Percentiles rank a stretch among this genome's conserved stretches.
These are phyloP conservation scores for Pythium rhizo-oryzae DNA, from an alignment of 352 stramenopile species.

Conservation along the genomic window DNA sequence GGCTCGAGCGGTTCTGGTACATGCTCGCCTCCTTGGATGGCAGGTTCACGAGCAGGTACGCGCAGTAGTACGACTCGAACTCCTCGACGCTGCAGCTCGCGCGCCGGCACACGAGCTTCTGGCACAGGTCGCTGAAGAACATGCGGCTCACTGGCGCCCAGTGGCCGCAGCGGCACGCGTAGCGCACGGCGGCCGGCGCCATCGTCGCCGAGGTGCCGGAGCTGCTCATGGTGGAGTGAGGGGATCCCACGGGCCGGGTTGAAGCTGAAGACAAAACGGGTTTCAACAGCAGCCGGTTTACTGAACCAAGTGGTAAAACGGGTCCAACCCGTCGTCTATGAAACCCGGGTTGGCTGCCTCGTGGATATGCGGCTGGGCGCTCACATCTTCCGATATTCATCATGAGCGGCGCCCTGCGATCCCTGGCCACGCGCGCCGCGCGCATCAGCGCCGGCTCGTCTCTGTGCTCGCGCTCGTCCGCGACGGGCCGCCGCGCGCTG, in stretches of 20 bases:
- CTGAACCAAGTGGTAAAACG: too few relatives aligned
- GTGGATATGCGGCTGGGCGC: conserved; percentile 13
- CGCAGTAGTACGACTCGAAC: conserved; percentile 90
- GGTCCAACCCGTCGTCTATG: neutral
- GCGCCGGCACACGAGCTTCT: conserved; percentile 73
- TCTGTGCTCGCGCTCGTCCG: neutral
- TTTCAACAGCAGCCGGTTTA: too few relatives aligned
- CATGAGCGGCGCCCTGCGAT: conserved; percentile 4
- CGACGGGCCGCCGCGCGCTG: neutral
- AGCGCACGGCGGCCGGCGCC: conserved; percentile 48
- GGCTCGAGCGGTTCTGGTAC: conserved; percentile 89
- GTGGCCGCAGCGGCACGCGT: conserved; percentile 76
- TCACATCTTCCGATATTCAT: neutral
- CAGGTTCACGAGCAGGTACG: conserved; percentile 83
- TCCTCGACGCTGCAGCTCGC: conserved; percentile 79
- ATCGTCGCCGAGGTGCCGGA: neutral
- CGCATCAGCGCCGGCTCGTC: neutral
- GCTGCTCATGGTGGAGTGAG: neutral
- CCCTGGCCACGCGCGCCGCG: conserved; percentile 14
- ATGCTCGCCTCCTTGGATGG: conserved; percentile 84
- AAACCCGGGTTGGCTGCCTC: neutral
- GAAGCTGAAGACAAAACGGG: neutral
- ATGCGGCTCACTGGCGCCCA: conserved; percentile 54
- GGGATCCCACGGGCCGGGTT: conserved; percentile 7
- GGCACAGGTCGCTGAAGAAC: conserved; percentile 80